Evolutionary conservation across 371 early-diverging fungal genomes (phyloP).

Genomic region (Syncephalastrum monosporum): DNA sequence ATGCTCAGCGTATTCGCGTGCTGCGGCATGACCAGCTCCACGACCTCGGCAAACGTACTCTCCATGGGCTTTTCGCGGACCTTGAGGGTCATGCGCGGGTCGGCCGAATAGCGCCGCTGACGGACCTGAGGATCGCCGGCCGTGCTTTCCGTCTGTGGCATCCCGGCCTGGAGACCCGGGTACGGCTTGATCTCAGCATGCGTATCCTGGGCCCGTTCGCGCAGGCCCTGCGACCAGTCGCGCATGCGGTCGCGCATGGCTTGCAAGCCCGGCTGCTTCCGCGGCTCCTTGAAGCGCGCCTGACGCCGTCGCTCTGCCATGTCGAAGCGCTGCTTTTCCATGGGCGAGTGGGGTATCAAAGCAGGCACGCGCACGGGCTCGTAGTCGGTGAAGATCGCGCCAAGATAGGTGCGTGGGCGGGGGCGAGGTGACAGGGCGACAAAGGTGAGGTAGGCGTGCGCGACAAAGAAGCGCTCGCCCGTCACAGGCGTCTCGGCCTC

Average conservation of each 20-base stretch:
- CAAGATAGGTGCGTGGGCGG: constrained; percentile 32
- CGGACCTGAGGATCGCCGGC: background rate
- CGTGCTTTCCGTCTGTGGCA: too few species aligned
- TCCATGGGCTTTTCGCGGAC: constrained; percentile 35
- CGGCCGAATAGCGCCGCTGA: constrained; percentile 36
- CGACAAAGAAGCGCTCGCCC: constrained; percentile 62
- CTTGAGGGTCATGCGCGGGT: constrained; percentile 27
- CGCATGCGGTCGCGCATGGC: constrained; percentile 33
- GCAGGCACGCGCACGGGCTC: constrained; percentile 48
- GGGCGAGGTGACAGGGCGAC: constrained; percentile 57
- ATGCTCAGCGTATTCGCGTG: constrained; percentile 73
- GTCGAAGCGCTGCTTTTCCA: constrained; percentile 52
- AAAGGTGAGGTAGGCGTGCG: constrained; percentile 75
- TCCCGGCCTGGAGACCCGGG: constrained; percentile 28
- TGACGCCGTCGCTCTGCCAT: constrained; percentile 61
- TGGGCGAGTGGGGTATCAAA: constrained; percentile 37
- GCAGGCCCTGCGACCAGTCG: constrained; percentile 42
- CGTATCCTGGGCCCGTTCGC: constrained; percentile 22
- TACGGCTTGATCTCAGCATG: constrained; percentile 38
- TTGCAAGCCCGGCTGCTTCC: constrained; percentile 14
- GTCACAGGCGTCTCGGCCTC: constrained; percentile 68
- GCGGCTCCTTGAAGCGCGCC: constrained; percentile 24
- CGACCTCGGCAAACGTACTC: constrained; percentile 64
- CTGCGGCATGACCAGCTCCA: constrained; percentile 72
- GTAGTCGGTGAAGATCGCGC: constrained; percentile 30